Percentiles rank a stretch among this genome's conserved stretches.
Evolutionary conservation across 1,284 basidiomycete genomes (phyloP).

Genomic region (Puccinia polysora): DNA sequence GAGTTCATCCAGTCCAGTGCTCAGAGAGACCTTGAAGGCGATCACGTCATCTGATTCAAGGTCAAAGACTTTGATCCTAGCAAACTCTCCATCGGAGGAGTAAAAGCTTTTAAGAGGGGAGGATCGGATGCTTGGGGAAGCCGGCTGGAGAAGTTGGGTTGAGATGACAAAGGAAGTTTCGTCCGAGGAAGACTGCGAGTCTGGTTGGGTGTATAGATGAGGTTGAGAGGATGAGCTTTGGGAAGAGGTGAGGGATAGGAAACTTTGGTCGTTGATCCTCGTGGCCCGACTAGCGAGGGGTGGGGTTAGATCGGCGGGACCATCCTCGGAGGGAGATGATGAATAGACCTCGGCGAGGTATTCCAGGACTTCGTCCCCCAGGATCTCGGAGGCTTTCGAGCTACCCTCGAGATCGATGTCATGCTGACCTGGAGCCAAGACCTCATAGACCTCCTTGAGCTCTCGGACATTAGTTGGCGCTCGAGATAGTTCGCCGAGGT

Average conservation of each 20-base stretch:
- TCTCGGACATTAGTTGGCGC: constrained; percentile 3
- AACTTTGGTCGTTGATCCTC: neutral
- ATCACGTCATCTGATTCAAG: constrained; percentile 3
- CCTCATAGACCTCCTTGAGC: constrained; percentile 2
- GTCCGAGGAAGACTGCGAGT: neutral
- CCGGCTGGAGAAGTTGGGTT: neutral
- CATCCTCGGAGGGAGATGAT: neutral
- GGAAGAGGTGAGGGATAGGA: neutral
- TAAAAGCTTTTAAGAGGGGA: neutral
- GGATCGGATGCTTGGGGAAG: neutral
- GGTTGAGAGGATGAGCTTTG: neutral
- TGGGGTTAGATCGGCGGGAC: neutral
- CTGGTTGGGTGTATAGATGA: neutral
- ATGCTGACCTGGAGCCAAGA: constrained; percentile 6
- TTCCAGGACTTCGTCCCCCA: neutral
- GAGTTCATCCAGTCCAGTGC: neutral
- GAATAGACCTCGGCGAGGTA: neutral
- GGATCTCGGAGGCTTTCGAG: no score
- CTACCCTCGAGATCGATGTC: constrained; percentile 8
- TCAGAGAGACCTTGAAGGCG: constrained; percentile 5
- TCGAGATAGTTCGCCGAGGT: neutral
- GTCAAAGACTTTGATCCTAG: constrained; percentile 17
- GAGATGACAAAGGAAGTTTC: neutral
- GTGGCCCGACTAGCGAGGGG: neutral
- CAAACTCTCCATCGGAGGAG: constrained; percentile 7